Conservation (phyloP, 441 rosid species). For the Macaranga tanarius region DNA sequence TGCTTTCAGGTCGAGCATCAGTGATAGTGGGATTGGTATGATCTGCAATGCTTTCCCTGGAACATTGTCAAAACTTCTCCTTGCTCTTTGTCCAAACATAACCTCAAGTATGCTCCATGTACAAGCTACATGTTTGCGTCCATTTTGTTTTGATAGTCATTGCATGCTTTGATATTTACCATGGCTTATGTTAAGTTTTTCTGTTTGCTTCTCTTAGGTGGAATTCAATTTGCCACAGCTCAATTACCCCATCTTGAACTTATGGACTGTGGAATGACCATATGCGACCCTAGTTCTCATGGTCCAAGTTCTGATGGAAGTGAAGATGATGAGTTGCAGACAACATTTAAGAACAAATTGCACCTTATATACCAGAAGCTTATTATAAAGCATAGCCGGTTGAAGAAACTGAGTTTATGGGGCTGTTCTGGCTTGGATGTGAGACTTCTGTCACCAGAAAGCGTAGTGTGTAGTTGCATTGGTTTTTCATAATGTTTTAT, state of each 20-base stretch:
- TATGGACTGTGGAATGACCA: conserved; percentile 95
- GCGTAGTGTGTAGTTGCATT: conserved; percentile 5
- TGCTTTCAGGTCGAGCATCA: conserved; percentile 76
- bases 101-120: conserved; percentile 72
- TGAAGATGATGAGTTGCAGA: conserved; percentile 40
- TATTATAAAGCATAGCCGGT: conserved; percentile 70
- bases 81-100: conserved; percentile 94
- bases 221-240: conserved; percentile 94
- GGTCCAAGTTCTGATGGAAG: conserved; percentile 37
- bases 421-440: conserved; percentile 97
- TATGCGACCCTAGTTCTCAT: conserved; percentile 58
- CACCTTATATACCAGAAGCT: conserved; percentile 78
- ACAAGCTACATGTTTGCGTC: conserved; percentile 13
- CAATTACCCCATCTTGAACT: conserved; percentile 91
- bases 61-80: conserved; percentile 72
- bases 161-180: background rate
- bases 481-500: conserved; percentile 19
- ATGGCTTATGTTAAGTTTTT: conserved; percentile 1
- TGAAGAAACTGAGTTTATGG: conserved; percentile 94
- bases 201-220: conserved; percentile 52
- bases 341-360: conserved; percentile 42
- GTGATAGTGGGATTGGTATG: conserved; percentile 96
- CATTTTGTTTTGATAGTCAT: background rate
- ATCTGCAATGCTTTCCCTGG: conserved; percentile 85
- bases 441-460: conserved; percentile 33